Percentiles rank a stretch among this genome's conserved stretches.
Conservation (phyloP, 345 rosid species). For the Syzygium aqueum region DNA sequence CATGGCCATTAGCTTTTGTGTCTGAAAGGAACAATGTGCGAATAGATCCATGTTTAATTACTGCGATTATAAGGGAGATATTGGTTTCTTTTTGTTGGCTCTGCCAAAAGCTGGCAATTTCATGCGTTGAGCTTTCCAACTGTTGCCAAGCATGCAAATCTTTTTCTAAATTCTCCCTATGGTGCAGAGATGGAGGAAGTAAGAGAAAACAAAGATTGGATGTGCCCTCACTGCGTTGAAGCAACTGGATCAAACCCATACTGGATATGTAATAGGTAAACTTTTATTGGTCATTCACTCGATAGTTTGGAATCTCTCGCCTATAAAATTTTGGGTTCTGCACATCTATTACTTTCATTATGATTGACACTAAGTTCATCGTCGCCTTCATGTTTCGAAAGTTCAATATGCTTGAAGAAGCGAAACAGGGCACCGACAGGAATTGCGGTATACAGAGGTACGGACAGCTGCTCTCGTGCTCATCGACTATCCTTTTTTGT, state of each 20-base stretch:
- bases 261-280: conserved; percentile 36
- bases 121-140: not conserved
- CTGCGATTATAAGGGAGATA: not conserved
- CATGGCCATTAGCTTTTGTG: not conserved
- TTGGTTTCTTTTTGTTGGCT: not conserved
- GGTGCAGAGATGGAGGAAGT: conserved; percentile 25
- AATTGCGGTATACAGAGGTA: conserved; percentile 20
- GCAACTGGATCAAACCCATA: conserved; percentile 24
- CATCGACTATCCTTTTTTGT: not conserved
- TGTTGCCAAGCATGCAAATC: not conserved
- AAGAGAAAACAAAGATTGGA: conserved; percentile 27
- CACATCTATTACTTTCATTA: not conserved
- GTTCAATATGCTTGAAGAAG: conserved; percentile 28
- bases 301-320: not conserved
- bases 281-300: not conserved
- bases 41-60: not conserved
- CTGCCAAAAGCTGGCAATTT: not conserved
- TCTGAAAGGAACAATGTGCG: not conserved
- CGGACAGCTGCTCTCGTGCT: not conserved
- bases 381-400: not conserved
- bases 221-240: conserved; percentile 43
- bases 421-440: conserved; percentile 25
- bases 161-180: not conserved
- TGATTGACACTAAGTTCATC: not conserved
- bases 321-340: not conserved